Base-by-base conservation (phyloP, 805 yeast species). In the Starmerella khaoyaiensis region DNA sequence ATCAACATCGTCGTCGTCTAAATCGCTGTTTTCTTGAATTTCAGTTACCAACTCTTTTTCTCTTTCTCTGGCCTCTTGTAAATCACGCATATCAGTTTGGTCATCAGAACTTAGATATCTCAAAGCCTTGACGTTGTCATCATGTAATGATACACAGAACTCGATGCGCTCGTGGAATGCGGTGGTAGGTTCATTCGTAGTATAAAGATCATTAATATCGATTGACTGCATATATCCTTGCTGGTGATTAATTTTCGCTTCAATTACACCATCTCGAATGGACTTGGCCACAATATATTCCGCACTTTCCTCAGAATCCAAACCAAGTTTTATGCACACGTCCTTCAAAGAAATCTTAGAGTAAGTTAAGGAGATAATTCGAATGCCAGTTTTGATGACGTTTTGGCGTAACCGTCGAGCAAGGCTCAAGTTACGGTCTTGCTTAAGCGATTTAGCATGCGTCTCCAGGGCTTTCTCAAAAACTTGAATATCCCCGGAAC, bases 211-310 rank as follows among this genome's bases (percentile, higher is more conserved):
- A 52, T 74, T 62, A 41, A 82, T 63, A 58, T 90, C 98, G 49
- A 74, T 77, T 26, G 93, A 78, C 62, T 84, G 86, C 79, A 90
- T 86, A 57, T 65, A 86, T 2, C 96, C 96, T 45, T 72, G 68
- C 55, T 81, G 82, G 61, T 86, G 95, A 57, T 90, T 81, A 49
- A 90, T 79, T 38, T 74, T 72, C 3, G 98, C 97, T 54, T 90
- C 97, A 56, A 90, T 82, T 36, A 90, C 97, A 42, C 94, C 95
- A 57, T 90, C 99, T 53, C 94, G 76, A 41, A 90, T 87, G 19
- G 96, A 90, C 64, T 90, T 87, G 26, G 95, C 82, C 17, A 90
- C 94, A 58, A 90, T 84, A 58, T 87, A 90, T 63, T 90, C 99
- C 1, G 95, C 94, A 51, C 87, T 77, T 54, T 90, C 86, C 63